phyloP scores from a whole-genome alignment of 1,284 basidiomycete species.

The Ceratobasidium sp. region DNA sequence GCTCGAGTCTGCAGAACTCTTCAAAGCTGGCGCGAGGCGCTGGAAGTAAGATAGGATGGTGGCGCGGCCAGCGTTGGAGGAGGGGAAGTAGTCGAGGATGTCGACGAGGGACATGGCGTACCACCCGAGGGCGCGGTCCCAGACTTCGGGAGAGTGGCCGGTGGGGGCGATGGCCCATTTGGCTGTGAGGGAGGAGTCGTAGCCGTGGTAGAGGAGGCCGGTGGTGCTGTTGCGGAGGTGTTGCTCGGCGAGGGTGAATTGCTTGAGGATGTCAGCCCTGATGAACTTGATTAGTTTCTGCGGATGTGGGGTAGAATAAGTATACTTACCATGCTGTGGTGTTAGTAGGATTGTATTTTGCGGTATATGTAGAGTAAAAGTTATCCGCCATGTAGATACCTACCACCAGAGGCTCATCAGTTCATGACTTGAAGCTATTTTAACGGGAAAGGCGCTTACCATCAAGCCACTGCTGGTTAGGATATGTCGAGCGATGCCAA shows the following conservation, averaged over 20 bases:
- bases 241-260: conserved; percentile 60
- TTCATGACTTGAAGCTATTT: neutral
- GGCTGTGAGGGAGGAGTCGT: conserved; percentile 54
- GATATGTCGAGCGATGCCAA: conserved; percentile 39
- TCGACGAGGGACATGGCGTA: conserved; percentile 65
- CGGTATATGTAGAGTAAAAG: conserved; percentile 46
- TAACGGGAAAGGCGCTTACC: neutral
- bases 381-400: conserved; percentile 47
- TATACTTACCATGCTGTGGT: conserved; percentile 47
- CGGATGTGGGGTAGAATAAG: neutral
- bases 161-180: conserved; percentile 61
- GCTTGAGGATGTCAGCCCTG: conserved; percentile 56
- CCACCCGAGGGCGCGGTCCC: conserved; percentile 63
- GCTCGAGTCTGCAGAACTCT: conserved; percentile 57
- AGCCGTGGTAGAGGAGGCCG: conserved; percentile 63
- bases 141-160: conserved; percentile 62
- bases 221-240: conserved; percentile 56
- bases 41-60: conserved; percentile 55
- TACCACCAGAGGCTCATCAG: neutral
- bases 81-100: conserved; percentile 58
- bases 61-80: conserved; percentile 52
- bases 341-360: conserved; percentile 42
- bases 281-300: neutral
- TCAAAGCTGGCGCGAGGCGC: conserved; percentile 55
- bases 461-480: conserved; percentile 40